Evolutionary conservation across 2,329 filamentous ascomycete species (phyloP).

Genomic region (Chaetomiaceae sp.): DNA sequence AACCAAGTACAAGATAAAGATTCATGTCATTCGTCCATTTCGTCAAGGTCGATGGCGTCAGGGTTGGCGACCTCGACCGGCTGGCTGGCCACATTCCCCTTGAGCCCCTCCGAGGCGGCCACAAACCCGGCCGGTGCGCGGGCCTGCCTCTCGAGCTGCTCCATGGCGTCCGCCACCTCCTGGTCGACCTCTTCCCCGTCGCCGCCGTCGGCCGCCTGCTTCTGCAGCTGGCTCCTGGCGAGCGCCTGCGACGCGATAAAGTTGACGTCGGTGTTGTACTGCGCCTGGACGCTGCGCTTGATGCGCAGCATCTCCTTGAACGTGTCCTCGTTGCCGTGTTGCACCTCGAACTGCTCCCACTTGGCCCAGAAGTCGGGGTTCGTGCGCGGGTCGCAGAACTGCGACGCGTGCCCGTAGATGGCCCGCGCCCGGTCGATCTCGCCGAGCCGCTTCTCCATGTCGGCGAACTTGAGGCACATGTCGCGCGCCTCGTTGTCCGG

Average conservation of each 20-base stretch:
- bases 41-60: conserved; percentile 79
- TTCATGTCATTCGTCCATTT: conserved; percentile 54
- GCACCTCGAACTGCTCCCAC: conserved; percentile 96
- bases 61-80: conserved; percentile 60
- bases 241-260: conserved; percentile 96
- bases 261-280: conserved; percentile 98
- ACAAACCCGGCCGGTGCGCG: conserved; percentile 87
- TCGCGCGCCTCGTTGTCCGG: conserved; percentile 90
- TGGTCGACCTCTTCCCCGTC: conserved; percentile 40
- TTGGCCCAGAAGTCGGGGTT: conserved; percentile 89
- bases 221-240: conserved; percentile 67
- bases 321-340: conserved; percentile 97
- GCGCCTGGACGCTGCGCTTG: conserved; percentile 93
- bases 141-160: conserved; percentile 80
- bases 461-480: conserved; percentile 97
- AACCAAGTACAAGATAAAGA: conserved; percentile 2
- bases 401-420: conserved; percentile 93
- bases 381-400: conserved; percentile 93
- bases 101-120: conserved; percentile 70
- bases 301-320: conserved; percentile 99
- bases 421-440: conserved; percentile 84
- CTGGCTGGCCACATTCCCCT: conserved; percentile 51
- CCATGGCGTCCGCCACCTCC: conserved; percentile 75
- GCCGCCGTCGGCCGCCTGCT: conserved; percentile 40
- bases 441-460: conserved; percentile 52